Base-by-base conservation (phyloP, 257 asterid species). In the Lycium ferocissimum region DNA sequence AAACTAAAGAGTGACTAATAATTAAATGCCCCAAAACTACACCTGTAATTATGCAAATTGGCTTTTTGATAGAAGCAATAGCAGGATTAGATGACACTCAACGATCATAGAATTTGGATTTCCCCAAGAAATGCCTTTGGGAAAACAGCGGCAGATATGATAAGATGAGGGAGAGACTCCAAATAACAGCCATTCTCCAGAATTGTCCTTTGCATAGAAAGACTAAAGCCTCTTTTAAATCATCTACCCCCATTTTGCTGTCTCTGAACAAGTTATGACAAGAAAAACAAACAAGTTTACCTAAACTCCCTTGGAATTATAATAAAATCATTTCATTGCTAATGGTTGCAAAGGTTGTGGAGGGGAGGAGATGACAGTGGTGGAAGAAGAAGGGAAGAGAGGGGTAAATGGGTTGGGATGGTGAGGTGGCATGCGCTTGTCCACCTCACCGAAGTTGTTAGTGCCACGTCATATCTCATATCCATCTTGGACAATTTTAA, bases 31-130 rank as follows among this genome's bases (percentile, higher is more conserved):
- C n/a, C n/a, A n/a, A n/a, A n/a, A n/a, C n/a, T 94, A 96, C 98
- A 87, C 99, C 99, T 1, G 99, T 94, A 65, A 96, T 90, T 66
- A 96, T 86, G 92, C 99, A 96, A 76, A 94, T 70, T 1, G 94
- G 97, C 88, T 43, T 90, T 6, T 76, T 33, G 14, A 88, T 33
- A 22, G 61, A 9, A 47, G 61, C 57, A 43, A 67, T 84, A 79
- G 82, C 45, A 83, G 76, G 83, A 67, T 13, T 15, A 10, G 57
- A 86, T 26, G 14, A 43, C 33, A 83, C 18, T 14, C 85, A 72
- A 17, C 88, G 92, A 76, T 88, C 54, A 75, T 70, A 80, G 14
- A 37, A 9, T 70, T 86, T 85, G 56, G 83, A 79, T 53, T 90
- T 87, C 9, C 61, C 65, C 65, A 81, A 43, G 67, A 87, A 81